A percentile compares a stretch with the other conserved stretches of the same genome.
These are phyloP conservation scores for Hymenoscyphus salicellus DNA, from an alignment of 2,329 filamentous ascomycete genomes.

Conservation along the genomic window DNA sequence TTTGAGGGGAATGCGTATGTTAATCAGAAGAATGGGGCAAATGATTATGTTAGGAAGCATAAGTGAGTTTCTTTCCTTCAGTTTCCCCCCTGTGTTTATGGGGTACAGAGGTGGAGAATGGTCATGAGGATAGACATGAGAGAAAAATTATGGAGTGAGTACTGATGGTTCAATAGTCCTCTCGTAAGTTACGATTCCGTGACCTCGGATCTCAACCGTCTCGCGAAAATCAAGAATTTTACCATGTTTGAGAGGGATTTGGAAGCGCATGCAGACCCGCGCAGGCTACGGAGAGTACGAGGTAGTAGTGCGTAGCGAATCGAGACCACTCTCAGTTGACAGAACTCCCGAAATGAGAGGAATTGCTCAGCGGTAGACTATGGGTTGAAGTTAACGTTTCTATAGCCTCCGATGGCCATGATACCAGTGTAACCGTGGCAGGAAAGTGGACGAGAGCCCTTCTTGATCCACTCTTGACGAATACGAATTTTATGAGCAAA, in stretches of 20 bases:
- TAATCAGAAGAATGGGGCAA: constrained; percentile 62
- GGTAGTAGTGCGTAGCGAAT: too few species aligned
- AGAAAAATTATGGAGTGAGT: background rate
- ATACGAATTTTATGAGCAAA: constrained; percentile 68
- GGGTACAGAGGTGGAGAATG: too few species aligned
- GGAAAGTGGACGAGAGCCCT: constrained; percentile 67
- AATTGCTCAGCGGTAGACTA: background rate
- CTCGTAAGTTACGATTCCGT: constrained; percentile 63
- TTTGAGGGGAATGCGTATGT: constrained; percentile 60
- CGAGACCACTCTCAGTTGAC: too few species aligned
- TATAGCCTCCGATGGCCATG: background rate
- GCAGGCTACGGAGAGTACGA: too few species aligned
- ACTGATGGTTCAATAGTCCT: constrained; percentile 31
- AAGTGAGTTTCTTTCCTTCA: constrained; percentile 42
- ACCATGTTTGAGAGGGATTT: constrained; percentile 67
- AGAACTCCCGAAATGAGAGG: too few species aligned
- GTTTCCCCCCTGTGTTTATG: background rate
- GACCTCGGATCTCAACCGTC: constrained; percentile 54
- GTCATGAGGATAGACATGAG: too few species aligned
- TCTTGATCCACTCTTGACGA: constrained; percentile 64
- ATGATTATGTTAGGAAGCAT: constrained; percentile 79
- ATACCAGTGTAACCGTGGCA: constrained; percentile 49
- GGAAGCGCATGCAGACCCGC: constrained; percentile 50
- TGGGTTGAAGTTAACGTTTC: background rate
- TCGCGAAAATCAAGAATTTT: constrained; percentile 71